Evolutionary conservation across 371 early-diverging fungal species (phyloP), one percentile per base, ranked within the genome.

Genomic region (Lichtheimia corymbifera): DNA sequence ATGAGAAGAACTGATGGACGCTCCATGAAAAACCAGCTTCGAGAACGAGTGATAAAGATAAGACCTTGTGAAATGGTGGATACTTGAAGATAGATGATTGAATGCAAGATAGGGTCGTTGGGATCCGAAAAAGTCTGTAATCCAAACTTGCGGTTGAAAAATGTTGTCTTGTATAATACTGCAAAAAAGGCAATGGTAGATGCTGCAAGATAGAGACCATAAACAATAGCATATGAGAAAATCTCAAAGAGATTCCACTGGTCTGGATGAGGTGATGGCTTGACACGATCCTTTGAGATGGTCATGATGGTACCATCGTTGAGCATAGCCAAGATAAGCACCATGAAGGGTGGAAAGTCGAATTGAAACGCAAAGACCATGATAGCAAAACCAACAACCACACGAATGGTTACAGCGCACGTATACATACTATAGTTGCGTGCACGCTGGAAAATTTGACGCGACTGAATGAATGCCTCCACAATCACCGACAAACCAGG

Each of bases 401-500:
- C 76, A 84, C 84, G 84, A 68, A 84, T 80, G 53, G 84, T 84
- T 57, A 84, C 82, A 15, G 84, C 80, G 70, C 84, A 84, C 20
- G 82, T 84, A 70, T 84, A 84, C 67, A 82, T 82, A 27, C 82
- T 76, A 68, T 84, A 84, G 63, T 78, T 73, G 63, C 75, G 77
- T 86, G 86, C 86, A 67, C 89, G 89, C 58, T 88, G 86, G 82
- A 88, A 88, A 68, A 88, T 86, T 73, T 83, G 83, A 55, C 89
- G 83, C 50, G 87, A 83, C 63, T 79, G 80, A 61, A 84, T 79
- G 53, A 87, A 79, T 55, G 85, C 86, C 59, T 85, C 86, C 59
- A 87, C 84, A 61, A 90, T 86, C 58, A 88, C 86, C 43, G 87
- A 86, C 61, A 92, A 84, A 77, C 93, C 93, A 55, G 90, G 88